A percentile compares a stretch with the other conserved stretches of the same genome.
phyloP scores from a whole-genome alignment of 257 asterid species.

The Rauvolfia tetraphylla region DNA sequence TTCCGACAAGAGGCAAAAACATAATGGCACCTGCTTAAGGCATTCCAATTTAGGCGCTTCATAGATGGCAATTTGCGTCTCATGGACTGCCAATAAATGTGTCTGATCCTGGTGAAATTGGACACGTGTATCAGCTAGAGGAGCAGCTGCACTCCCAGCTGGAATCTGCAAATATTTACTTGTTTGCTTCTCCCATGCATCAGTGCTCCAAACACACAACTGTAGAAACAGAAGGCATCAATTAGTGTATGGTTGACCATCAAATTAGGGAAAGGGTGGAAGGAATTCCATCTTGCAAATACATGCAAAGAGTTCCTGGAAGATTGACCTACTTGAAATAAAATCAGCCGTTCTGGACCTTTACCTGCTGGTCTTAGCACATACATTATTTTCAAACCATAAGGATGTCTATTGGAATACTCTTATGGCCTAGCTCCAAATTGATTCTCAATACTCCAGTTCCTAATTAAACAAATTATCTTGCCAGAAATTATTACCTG shows the following conservation, averaged over 20 bases:
- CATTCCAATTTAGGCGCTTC: constrained; percentile 55
- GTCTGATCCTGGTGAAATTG: constrained; percentile 64
- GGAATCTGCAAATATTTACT: constrained; percentile 56
- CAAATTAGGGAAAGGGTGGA: background rate
- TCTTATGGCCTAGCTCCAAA: background rate
- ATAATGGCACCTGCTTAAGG: constrained; percentile 49
- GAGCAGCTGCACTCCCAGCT: constrained; percentile 54
- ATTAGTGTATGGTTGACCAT: background rate
- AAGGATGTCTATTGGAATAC: background rate
- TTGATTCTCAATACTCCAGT: background rate
- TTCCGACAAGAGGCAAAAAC: background rate
- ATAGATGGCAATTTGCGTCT: constrained; percentile 62
- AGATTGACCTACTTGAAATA: background rate
- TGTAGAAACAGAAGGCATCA: constrained; percentile 25
- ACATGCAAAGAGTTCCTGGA: background rate
- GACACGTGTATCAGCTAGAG: constrained; percentile 63
- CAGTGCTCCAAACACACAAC: constrained; percentile 63
- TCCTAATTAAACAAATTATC: background rate
- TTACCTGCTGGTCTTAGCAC: background rate
- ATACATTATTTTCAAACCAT: background rate
- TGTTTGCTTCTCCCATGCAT: constrained; percentile 57
- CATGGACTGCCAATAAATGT: constrained; percentile 54
- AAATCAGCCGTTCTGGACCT: too few relatives aligned
- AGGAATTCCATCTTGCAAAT: background rate
- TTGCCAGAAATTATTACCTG: constrained; percentile 36